phyloP scores from a whole-genome alignment of 495 filamentous ascomycete genomes.

The Podospora comata region DNA sequence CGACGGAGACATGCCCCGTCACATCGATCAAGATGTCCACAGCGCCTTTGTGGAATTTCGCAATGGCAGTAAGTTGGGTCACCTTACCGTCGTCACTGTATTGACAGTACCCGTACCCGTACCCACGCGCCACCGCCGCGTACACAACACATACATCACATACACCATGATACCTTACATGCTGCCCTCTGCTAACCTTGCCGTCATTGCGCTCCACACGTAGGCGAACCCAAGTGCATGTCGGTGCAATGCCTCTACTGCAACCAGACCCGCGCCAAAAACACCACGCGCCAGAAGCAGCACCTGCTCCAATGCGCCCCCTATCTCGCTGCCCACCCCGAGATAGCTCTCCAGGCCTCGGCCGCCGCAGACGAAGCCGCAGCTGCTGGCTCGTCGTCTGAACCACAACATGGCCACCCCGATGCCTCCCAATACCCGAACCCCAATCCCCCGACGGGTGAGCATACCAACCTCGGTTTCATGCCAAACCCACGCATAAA shows the following conservation, averaged over 20 bases:
- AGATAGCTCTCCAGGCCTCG: constrained; percentile 22
- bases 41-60: constrained; percentile 30
- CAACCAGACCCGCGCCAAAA: constrained; percentile 29
- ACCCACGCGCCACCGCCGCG: not conserved
- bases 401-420: not conserved
- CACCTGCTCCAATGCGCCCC: constrained; percentile 28
- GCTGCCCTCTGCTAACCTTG: constrained; percentile 11
- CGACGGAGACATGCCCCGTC: constrained; percentile 25
- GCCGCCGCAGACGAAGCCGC: constrained; percentile 7
- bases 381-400: constrained; percentile 4
- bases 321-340: constrained; percentile 32
- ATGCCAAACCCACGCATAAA: constrained; percentile 34
- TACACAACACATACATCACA: constrained; percentile 6
- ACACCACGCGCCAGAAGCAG: constrained; percentile 35
- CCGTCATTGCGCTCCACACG: constrained; percentile 1
- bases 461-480: constrained; percentile 26
- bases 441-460: constrained; percentile 12
- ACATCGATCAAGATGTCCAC: constrained; percentile 30
- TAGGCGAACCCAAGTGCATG: constrained; percentile 24
- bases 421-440: constrained; percentile 4
- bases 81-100: constrained; percentile 3
- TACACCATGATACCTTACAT: constrained; percentile 9
- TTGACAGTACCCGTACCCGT: constrained; percentile 10
- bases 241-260: constrained; percentile 33
- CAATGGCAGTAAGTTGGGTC: constrained; percentile 20